Conservation (phyloP, 2,329 filamentous ascomycete species). For the Chaetomiaceae sp. region DNA sequence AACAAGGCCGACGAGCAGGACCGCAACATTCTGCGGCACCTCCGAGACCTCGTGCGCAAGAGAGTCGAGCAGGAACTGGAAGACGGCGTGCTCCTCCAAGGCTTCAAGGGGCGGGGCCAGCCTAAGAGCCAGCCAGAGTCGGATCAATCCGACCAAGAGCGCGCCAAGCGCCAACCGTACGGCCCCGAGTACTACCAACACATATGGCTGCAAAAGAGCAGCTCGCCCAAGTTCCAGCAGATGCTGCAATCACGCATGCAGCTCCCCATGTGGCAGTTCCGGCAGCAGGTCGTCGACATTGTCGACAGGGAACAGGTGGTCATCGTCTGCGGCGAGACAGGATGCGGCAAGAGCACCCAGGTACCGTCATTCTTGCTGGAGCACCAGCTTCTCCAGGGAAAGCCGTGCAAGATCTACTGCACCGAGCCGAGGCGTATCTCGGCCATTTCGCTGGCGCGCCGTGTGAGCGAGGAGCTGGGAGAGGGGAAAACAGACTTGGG, state of each 20-base stretch:
- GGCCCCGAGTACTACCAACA: constrained; percentile 49
- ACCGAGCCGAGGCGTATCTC: constrained; percentile 95
- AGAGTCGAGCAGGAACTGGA: constrained; percentile 65
- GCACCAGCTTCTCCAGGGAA: constrained; percentile 75
- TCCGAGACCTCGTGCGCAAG: constrained; percentile 67
- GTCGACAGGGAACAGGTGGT: constrained; percentile 79
- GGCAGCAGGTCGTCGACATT: constrained; percentile 68
- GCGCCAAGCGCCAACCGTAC: constrained; percentile 35
- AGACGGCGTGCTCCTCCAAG: constrained; percentile 71
- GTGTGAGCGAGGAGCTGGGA: constrained; percentile 92
- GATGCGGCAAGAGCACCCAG: constrained; percentile 95
- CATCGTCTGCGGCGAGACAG: constrained; percentile 94
- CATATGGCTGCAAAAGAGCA: constrained; percentile 57
- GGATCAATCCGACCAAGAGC: constrained; percentile 47
- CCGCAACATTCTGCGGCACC: constrained; percentile 59
- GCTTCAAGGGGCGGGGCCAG: constrained; percentile 61
- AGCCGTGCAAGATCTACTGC: constrained; percentile 86
- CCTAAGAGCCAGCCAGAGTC: constrained; percentile 45
- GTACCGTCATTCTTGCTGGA: constrained; percentile 93
- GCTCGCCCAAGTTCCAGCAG: constrained; percentile 59
- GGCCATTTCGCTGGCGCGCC: constrained; percentile 85
- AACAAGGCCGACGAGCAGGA: constrained; percentile 66
- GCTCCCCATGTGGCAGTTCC: constrained; percentile 86
- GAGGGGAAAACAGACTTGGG: constrained; percentile 80
- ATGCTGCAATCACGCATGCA: constrained; percentile 78